phyloP scores from a whole-genome alignment of 116 monocot species.

The Zostera marina region DNA sequence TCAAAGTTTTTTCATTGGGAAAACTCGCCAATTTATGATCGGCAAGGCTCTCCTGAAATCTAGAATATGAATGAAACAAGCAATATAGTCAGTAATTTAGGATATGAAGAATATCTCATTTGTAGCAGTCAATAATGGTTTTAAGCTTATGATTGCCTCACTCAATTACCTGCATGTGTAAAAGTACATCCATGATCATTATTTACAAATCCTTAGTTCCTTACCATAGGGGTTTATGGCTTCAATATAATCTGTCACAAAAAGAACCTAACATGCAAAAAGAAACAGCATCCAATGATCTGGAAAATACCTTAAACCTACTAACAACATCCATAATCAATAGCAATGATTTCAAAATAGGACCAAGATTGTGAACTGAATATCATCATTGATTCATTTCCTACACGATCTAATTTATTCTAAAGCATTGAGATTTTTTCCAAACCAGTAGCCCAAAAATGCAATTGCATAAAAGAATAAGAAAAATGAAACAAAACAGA shows the following conservation, averaged over 20 bases:
- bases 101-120: neutral
- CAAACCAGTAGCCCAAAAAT: too few species aligned
- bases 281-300: neutral
- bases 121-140: neutral
- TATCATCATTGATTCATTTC: too few species aligned
- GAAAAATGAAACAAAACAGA: too few species aligned
- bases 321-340: neutral
- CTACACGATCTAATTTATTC: too few species aligned
- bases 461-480: too few species aligned
- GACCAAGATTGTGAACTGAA: too few species aligned
- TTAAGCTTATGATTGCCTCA: neutral
- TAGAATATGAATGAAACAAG: neutral
- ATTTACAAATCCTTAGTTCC: neutral
- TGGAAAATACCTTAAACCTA: neutral
- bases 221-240: slow-evolving; percentile 17
- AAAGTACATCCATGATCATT: neutral
- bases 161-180: neutral
- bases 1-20: slow-evolving; percentile 19
- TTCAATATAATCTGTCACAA: neutral
- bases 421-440: too few species aligned
- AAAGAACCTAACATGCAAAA: neutral
- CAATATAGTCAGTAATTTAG: neutral
- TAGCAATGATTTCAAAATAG: too few species aligned
- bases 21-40: slow-evolving; percentile 75
- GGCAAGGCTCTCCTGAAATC: slow-evolving; percentile 58